Evolutionary conservation across 495 filamentous ascomycete genomes (phyloP), one percentile per base, ranked within the genome.

Genomic region (Astrocystis sublimbata): DNA sequence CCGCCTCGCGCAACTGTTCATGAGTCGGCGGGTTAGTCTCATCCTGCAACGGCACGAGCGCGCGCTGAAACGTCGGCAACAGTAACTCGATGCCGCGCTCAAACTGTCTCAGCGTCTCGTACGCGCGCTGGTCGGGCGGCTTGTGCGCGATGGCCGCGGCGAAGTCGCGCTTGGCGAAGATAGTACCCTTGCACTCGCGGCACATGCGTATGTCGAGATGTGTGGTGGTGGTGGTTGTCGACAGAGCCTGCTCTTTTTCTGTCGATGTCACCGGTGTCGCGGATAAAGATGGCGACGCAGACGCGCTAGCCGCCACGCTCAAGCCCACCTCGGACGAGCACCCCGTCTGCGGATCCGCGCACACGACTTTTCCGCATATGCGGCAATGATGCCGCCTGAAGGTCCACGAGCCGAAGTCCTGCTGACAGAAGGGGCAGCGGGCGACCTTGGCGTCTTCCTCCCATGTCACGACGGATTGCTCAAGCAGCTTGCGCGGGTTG

Each of bases 151-250:
- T 71, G 38, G 91, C 87, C 30, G 84, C 86, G 46, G 83, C 81
- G 67, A 97, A 98, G 67, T 97, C 94, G 19, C 86, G 84, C 58
- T 88, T 88, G 53, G 88, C 85, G 74, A 98, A 98, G 38, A 97
- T 80, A 5, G 88, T 97, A 43, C 78, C 76, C 64, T 88, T 90
- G 78, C 94, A 99, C 53, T 93, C 89, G 70, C 88, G 88, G 76
- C 94, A 99, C 80, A 99, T 91, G 23, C 96, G 83, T 21, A 99
- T 77, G 67, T 97, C 91, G 38, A 98, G n/a, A n/a, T n/a, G n/a
- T n/a, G n/a, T n/a, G n/a, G n/a, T n/a, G n/a, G n/a, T n/a, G n/a
- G n/a, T n/a, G n/a, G n/a, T n/a, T 73, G 47, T 82, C 85, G 30
- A 96, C 76, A 42, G 88, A 75, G 7, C 74, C 78, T 0, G 58